These are phyloP conservation scores for Boletus subparvulus DNA, from an alignment of 768 basidiomycete species.

Conservation along the genomic window DNA sequence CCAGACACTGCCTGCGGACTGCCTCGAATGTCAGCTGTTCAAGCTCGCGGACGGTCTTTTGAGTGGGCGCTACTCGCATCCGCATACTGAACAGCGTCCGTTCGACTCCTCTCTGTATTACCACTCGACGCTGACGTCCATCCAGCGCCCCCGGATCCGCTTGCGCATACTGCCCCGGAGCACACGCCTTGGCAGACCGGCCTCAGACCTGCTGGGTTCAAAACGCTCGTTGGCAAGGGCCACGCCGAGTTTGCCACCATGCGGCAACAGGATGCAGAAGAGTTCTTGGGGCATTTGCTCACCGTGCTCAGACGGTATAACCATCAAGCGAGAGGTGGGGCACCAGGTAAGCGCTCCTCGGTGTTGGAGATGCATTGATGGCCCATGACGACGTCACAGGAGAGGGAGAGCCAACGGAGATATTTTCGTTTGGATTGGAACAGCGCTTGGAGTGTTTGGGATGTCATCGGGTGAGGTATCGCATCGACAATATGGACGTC, in stretches of 20 bases:
- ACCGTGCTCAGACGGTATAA: constrained; percentile 67
- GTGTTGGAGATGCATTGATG: not conserved
- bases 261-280: constrained; percentile 96
- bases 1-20: constrained; percentile 70
- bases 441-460: constrained; percentile 81
- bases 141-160: constrained; percentile 32
- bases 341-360: constrained; percentile 27
- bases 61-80: constrained; percentile 85
- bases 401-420: constrained; percentile 61
- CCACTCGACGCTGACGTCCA: not conserved
- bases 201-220: constrained; percentile 79
- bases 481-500: constrained; percentile 71
- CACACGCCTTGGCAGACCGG: constrained; percentile 62
- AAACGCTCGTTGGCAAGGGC: constrained; percentile 85
- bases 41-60: constrained; percentile 92
- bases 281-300: constrained; percentile 85
- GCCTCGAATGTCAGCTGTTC: constrained; percentile 93
- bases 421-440: constrained; percentile 82
- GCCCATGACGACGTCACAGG: not conserved
- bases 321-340: constrained; percentile 44
- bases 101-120: constrained; percentile 9
- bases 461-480: constrained; percentile 82
- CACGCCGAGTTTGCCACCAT: constrained; percentile 95
- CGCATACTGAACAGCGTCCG: constrained; percentile 39
- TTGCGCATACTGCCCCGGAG: constrained; percentile 30